Evolutionary conservation across 148 eudicot genomes (phyloP).

Genomic region (Pharnaceum exiguum): DNA sequence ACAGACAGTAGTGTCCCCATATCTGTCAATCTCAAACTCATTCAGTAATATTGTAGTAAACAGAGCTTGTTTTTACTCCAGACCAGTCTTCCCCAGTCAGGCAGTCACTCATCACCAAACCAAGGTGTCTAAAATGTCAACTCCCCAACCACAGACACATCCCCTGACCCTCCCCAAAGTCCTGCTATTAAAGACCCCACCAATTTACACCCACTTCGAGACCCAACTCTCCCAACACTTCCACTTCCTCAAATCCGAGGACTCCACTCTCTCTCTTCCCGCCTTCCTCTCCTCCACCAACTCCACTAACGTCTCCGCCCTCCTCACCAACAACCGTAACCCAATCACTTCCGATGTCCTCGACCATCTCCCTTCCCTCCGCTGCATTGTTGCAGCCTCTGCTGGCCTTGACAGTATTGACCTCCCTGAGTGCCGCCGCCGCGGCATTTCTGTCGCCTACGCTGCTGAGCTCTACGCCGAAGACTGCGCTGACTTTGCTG

Average conservation of each 20-base stretch:
- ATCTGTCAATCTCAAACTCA: too few relatives aligned
- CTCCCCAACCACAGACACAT: too few relatives aligned
- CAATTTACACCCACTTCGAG: conserved; percentile 11
- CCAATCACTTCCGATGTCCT: conserved; percentile 18
- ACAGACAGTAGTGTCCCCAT: too few relatives aligned
- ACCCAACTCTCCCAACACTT: conserved; percentile 20
- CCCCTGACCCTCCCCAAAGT: too few relatives aligned
- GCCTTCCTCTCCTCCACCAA: conserved; percentile 19
- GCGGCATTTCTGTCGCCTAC: conserved; percentile 38
- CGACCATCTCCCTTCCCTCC: conserved; percentile 32
- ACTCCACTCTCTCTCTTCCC: conserved; percentile 26
- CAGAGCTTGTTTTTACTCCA: too few relatives aligned
- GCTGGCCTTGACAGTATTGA: conserved; percentile 49
- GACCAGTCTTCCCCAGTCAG: too few relatives aligned
- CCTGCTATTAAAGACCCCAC: conserved; percentile 35
- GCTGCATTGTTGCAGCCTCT: conserved; percentile 37
- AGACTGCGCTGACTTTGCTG: conserved; percentile 54
- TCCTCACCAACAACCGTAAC: neutral
- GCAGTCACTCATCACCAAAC: too few relatives aligned
- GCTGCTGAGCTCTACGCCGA: conserved; percentile 28
- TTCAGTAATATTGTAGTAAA: too few relatives aligned
- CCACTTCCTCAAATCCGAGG: conserved; percentile 29
- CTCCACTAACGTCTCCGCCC: conserved; percentile 14
- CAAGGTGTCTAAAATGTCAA: too few relatives aligned
- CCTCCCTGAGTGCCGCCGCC: conserved; percentile 45